These are phyloP conservation scores for Mucor mucedo DNA, from an alignment of 371 early-diverging fungal species.

Conservation along the genomic window DNA sequence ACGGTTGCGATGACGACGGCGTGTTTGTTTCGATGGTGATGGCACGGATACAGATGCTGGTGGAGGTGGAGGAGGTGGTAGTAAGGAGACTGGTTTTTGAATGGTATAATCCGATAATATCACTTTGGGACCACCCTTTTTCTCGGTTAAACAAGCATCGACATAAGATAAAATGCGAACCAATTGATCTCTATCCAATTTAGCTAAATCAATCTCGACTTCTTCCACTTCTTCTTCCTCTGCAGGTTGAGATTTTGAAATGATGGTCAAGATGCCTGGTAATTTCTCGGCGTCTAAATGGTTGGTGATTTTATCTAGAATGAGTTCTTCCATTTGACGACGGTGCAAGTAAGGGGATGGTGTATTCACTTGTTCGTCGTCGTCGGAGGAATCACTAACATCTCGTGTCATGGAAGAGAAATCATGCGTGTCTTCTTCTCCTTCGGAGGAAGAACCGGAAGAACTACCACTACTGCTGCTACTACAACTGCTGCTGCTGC, in stretches of 20 bases:
- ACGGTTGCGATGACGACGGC: not conserved
- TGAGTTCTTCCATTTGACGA: conserved; percentile 30
- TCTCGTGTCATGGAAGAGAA: not conserved
- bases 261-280: conserved; percentile 35
- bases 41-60: not conserved
- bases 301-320: conserved; percentile 34
- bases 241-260: conserved; percentile 10
- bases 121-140: conserved; percentile 30
- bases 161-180: conserved; percentile 32
- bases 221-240: conserved; percentile 21
- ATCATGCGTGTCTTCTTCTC: not conserved
- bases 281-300: conserved; percentile 31
- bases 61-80: not conserved
- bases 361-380: not conserved
- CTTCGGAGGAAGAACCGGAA: conserved; percentile 9
- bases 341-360: conserved; percentile 13
- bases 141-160: conserved; percentile 30
- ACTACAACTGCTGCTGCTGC: conserved; percentile 6
- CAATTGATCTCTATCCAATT: conserved; percentile 27
- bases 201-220: conserved; percentile 36
- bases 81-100: conserved; percentile 1
- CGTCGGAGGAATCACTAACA: conserved; percentile 3
- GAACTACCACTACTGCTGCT: not conserved
- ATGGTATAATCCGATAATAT: conserved; percentile 8
- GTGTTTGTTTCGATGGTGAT: not conserved